These are phyloP conservation scores for Neostapfia colusana DNA, from an alignment of 176 grass and related monocot species.

Conservation along the genomic window DNA sequence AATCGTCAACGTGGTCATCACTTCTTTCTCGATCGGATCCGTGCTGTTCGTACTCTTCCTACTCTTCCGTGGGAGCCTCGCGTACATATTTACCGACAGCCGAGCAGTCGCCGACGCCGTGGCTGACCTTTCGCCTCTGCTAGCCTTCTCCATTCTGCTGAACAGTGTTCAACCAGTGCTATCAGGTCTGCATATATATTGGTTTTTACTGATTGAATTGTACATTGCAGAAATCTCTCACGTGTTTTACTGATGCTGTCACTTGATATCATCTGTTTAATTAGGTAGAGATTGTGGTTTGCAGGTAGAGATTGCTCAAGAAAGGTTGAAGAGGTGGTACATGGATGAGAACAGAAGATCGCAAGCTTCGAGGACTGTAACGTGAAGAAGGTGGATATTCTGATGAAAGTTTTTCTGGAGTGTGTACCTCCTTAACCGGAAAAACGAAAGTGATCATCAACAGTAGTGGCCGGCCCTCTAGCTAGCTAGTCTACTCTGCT, in stretches of 20 bases:
- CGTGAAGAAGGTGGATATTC: not conserved
- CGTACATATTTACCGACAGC: conserved; percentile 76
- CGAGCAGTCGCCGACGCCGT: conserved; percentile 52
- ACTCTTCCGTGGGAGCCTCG: conserved; percentile 52
- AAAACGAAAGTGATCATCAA: not conserved
- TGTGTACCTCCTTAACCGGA: not conserved
- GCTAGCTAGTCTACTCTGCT: not conserved
- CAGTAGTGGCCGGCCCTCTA: not conserved
- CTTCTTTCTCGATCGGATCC: conserved; percentile 49
- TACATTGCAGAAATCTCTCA: not conserved
- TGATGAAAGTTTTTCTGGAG: not conserved
- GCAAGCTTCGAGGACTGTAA: not conserved
- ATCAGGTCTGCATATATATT: conserved; percentile 50
- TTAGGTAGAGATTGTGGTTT: no score
- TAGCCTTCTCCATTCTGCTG: conserved; percentile 81
- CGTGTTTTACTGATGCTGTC: not conserved
- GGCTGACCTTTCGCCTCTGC: conserved; percentile 59
- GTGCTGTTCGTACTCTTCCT: conserved; percentile 66
- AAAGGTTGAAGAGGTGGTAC: conserved; percentile 64
- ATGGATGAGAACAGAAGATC: conserved; percentile 41
- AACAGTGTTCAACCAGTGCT: conserved; percentile 92
- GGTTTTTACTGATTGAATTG: not conserved
- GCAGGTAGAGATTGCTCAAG: conserved; percentile 59
- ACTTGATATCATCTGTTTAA: no score
- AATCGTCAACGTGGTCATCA: conserved; percentile 57